Evolutionary conservation across 768 basidiomycete species (phyloP), one percentile per base, ranked within the genome.

Genomic region (Boletus rex-veris): DNA sequence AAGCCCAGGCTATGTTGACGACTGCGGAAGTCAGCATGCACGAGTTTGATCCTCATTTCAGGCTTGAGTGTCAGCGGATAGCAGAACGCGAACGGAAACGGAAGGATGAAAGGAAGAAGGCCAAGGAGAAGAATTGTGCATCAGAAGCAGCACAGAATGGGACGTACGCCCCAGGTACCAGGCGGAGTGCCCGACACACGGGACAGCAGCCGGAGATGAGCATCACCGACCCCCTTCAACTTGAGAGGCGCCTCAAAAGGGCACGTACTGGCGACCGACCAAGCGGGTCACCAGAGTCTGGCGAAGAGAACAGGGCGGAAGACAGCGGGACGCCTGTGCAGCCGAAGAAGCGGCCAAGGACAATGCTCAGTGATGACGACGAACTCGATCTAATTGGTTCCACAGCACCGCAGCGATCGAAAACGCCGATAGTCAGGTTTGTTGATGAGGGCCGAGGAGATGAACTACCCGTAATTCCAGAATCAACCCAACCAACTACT

Each of bases 1-100:
- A 86, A 57, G 91, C 96, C 0, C 88, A 92, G 56, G 87, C 91
- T 37, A 92, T 99, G 92, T 82, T 85, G 57, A 92, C 84, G 21
- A 88, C 90, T 16, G 79, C 90, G 2, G 79, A 97, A 65, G 87
- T 95, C 58, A 86, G 90, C 74, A 82, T 92, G 51, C 83, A 89
- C 61, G 89, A 90, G 64, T 92, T 94, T 61, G 94, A 96, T 64
- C 77, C 80, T 1, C 78, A 81, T 48, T 88, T 97, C 68, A 75
- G 77, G 47, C 53, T 84, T 28, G 96, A 98, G 68, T 98, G 95
- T 68, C 86, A 89, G 66, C 78, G 90, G 58, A 94, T 95, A 90
- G 88, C 91, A 14, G 78, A 71, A 37, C 76, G 86, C 48, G 90
- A 95, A 66, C 73, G 83, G 54, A 81, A 84, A 71, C 76, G 89